These are phyloP conservation scores for Colletotrichum zoysiae DNA, from an alignment of 2,329 filamentous ascomycete genomes.

Conservation along the genomic window DNA sequence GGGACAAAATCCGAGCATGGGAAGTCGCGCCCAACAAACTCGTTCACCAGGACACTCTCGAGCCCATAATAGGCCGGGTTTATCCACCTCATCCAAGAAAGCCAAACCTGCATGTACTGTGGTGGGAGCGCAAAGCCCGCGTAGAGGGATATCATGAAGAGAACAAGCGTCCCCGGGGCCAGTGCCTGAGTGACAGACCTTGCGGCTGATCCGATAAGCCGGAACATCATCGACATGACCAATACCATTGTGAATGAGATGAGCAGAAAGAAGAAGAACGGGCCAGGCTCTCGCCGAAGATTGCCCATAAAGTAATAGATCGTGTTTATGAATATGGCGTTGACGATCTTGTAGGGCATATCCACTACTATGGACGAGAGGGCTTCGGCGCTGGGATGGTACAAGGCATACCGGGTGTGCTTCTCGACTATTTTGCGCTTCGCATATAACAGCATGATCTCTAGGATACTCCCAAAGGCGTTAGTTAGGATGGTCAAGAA, in stretches of 20 bases:
- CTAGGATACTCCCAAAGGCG: constrained; percentile 56
- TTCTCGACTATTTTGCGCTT: constrained; percentile 56
- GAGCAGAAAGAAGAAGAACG: constrained; percentile 76
- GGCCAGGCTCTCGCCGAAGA: constrained; percentile 62
- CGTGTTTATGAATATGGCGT: constrained; percentile 54
- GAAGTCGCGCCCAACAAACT: constrained; percentile 64
- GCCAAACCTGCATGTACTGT: constrained; percentile 60
- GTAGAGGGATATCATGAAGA: constrained; percentile 58
- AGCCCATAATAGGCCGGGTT: constrained; percentile 73
- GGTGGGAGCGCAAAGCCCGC: constrained; percentile 62
- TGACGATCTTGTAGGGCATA: constrained; percentile 51
- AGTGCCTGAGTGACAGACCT: constrained; percentile 65
- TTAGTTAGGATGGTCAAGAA: constrained; percentile 69
- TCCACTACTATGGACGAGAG: constrained; percentile 47
- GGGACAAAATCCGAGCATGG: constrained; percentile 58
- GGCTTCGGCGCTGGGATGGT: constrained; percentile 53
- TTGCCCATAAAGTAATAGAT: constrained; percentile 58
- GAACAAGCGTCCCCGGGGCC: constrained; percentile 63
- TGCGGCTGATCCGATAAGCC: constrained; percentile 55
- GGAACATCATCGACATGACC: constrained; percentile 76
- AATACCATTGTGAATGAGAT: constrained; percentile 70
- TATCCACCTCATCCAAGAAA: constrained; percentile 75
- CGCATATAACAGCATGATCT: constrained; percentile 55
- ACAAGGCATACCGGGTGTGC: constrained; percentile 55
- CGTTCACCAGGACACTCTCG: constrained; percentile 73